Evolutionary conservation across 768 basidiomycete genomes (phyloP).

Genomic region (Cystofilobasidium bisporidii): DNA sequence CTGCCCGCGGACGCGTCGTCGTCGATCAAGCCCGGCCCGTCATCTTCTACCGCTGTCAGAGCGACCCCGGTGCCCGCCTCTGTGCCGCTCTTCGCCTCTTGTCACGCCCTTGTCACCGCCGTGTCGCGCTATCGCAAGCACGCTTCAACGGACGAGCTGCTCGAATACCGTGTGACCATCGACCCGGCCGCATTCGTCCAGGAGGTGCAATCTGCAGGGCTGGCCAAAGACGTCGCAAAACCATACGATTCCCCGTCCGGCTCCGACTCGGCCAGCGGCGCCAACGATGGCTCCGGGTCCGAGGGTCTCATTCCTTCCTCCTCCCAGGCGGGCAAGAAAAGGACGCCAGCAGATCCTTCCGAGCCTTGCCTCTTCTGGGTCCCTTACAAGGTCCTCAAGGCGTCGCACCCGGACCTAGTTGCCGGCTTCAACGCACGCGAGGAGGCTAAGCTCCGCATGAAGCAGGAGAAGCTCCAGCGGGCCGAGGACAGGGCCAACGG

Average conservation of each 20-base stretch:
- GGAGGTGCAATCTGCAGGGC: neutral
- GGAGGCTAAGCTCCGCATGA: neutral
- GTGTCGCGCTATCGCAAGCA: slow-evolving; percentile 4
- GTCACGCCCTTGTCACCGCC: neutral
- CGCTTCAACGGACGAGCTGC: neutral
- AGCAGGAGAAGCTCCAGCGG: slow-evolving; percentile 6
- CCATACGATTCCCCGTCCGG: neutral
- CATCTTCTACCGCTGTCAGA: neutral
- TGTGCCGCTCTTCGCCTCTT: neutral
- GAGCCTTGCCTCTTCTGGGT: slow-evolving; percentile 10
- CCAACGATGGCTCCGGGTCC: neutral
- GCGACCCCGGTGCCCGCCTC: neutral
- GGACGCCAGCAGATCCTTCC: neutral
- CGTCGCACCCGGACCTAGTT: neutral
- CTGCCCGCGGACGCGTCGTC: no score
- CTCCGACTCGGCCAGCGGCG: neutral
- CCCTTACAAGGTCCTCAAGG: slow-evolving; percentile 1
- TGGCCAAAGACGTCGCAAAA: neutral
- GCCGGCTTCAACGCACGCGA: neutral
- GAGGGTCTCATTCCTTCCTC: neutral
- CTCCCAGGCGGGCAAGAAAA: neutral
- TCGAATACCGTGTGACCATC: neutral
- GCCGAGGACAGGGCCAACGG: slow-evolving; percentile 1
- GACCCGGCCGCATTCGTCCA: neutral
- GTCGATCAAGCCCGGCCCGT: no score